Evolutionary conservation across 2,329 filamentous ascomycete species (phyloP).

Genomic region (Aspergillus spinulosporus): DNA sequence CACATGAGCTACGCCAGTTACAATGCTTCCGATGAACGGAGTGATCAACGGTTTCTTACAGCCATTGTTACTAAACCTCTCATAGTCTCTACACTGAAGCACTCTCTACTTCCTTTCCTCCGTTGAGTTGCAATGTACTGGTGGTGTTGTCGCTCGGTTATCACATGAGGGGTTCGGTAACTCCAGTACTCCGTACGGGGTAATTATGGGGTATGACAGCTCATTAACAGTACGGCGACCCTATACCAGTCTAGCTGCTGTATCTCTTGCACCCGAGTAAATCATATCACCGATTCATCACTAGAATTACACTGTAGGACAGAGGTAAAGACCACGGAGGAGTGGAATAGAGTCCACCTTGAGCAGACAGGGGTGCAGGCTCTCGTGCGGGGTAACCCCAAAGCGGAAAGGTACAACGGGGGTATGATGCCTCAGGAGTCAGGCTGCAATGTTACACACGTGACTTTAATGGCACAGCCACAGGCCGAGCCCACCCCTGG

Average conservation of each 20-base stretch:
- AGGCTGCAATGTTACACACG: slow-evolving; percentile 6
- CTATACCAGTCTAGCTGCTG: neutral
- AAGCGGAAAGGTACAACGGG: slow-evolving; percentile 12
- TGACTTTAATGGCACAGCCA: slow-evolving; percentile 1
- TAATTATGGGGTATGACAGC: slow-evolving; percentile 2
- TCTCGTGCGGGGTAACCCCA: slow-evolving; percentile 23
- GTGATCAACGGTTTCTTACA: neutral
- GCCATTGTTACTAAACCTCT: neutral
- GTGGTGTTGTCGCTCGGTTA: slow-evolving; percentile 4
- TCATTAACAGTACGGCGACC: neutral
- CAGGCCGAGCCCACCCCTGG: slow-evolving; percentile 10
- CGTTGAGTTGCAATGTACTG: neutral
- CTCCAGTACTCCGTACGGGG: neutral
- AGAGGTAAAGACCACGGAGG: neutral
- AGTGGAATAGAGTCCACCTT: neutral
- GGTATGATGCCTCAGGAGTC: slow-evolving; percentile 6
- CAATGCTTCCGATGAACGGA: neutral
- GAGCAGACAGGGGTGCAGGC: neutral
- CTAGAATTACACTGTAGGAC: too few species aligned
- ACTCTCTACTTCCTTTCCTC: neutral
- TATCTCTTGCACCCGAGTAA: neutral
- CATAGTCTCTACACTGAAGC: neutral
- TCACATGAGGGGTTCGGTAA: slow-evolving; percentile 12
- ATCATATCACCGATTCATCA: neutral
- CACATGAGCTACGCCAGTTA: neutral